Conservation (phyloP, 345 rosid species). For the Moricandia arvensis region DNA sequence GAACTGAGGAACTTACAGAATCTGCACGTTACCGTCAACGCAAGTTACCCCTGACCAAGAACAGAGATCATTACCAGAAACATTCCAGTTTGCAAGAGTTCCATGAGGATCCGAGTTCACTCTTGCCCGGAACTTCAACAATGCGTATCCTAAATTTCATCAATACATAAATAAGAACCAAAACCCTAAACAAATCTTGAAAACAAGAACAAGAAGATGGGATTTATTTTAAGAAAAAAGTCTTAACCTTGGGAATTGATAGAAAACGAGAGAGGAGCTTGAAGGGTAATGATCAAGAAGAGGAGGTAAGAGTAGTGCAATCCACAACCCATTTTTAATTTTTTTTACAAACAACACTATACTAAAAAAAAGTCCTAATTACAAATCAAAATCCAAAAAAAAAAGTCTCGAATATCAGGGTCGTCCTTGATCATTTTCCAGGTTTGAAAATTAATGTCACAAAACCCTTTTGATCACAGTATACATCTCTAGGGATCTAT, state of each 20-base stretch:
- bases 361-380: slow-evolving; percentile 26
- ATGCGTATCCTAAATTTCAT: slow-evolving; percentile 56
- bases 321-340: slow-evolving; percentile 57
- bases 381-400: slow-evolving; percentile 35
- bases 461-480: slow-evolving; percentile 40
- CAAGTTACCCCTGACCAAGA: slow-evolving; percentile 78
- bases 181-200: neutral
- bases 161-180: slow-evolving; percentile 31
- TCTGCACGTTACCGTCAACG: slow-evolving; percentile 62
- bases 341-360: slow-evolving; percentile 39
- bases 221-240: neutral
- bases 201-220: neutral
- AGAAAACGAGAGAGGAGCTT: slow-evolving; percentile 49
- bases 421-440: slow-evolving; percentile 63
- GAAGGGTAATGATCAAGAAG: slow-evolving; percentile 48
- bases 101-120: slow-evolving; percentile 65
- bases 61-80: slow-evolving; percentile 51
- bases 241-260: slow-evolving; percentile 59
- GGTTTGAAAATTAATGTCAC: slow-evolving; percentile 31
- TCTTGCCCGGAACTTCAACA: slow-evolving; percentile 60
- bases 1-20: slow-evolving; percentile 65
- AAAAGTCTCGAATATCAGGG: slow-evolving; percentile 39
- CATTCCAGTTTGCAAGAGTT: slow-evolving; percentile 64
- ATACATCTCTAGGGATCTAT: slow-evolving; percentile 35
- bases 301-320: slow-evolving; percentile 49